phyloP scores from a whole-genome alignment of 305 asterid genomes.

The Fraxinus nigra region DNA sequence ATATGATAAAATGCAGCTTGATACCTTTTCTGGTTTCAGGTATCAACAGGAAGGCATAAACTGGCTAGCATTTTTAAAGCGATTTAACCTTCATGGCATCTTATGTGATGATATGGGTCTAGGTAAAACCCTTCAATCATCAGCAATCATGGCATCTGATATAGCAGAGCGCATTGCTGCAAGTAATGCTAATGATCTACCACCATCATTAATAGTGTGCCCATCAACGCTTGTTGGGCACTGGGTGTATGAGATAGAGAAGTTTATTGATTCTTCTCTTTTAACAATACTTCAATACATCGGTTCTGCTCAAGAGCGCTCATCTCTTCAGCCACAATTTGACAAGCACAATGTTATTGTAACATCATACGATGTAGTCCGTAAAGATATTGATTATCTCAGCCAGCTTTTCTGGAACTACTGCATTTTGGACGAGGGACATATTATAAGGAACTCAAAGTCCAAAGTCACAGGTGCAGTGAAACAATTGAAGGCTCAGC shows the following conservation, averaged over 20 bases:
- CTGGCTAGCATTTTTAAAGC: slow-evolving; percentile 91
- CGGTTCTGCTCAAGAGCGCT: slow-evolving; percentile 93
- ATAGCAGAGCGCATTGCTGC: slow-evolving; percentile 78
- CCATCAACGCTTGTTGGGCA: slow-evolving; percentile 98
- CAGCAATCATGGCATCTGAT: slow-evolving; percentile 91
- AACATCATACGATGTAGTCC: slow-evolving; percentile 91
- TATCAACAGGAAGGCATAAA: slow-evolving; percentile 99
- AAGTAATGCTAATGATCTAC: slow-evolving; percentile 47
- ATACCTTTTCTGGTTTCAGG: slow-evolving; percentile 44
- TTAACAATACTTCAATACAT: slow-evolving; percentile 86
- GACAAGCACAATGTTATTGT: slow-evolving; percentile 73
- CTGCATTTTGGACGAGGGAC: slow-evolving; percentile 97
- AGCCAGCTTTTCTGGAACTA: slow-evolving; percentile 78
- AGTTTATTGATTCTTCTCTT: slow-evolving; percentile 89
- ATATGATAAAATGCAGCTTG: slow-evolving; percentile 1
- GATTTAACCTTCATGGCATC: slow-evolving; percentile 95
- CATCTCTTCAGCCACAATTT: slow-evolving; percentile 63
- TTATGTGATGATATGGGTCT: slow-evolving; percentile 99
- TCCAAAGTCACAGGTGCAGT: slow-evolving; percentile 96
- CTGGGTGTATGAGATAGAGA: slow-evolving; percentile 98
- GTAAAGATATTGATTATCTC: slow-evolving; percentile 86
- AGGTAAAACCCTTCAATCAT: slow-evolving; percentile 97
- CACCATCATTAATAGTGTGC: slow-evolving; percentile 84
- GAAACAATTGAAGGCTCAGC: slow-evolving; percentile 90
- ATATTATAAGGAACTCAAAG: slow-evolving; percentile 85